These are phyloP conservation scores for Umbellularia californica DNA, from an alignment of 164 flowering plant genomes.

Conservation along the genomic window DNA sequence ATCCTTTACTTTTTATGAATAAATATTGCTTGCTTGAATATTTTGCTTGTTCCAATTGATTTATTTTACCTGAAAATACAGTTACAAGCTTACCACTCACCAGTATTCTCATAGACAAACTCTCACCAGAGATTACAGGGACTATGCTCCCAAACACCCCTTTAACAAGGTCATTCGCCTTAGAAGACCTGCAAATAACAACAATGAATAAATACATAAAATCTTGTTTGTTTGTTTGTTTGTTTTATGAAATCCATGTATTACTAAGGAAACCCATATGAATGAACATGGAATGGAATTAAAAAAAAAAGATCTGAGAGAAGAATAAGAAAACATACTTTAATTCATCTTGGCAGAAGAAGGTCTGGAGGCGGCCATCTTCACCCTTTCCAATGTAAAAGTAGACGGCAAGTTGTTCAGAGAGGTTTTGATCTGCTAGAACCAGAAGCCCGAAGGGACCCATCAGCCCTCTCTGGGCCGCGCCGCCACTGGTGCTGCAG, in stretches of 20 bases:
- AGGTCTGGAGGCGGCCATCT: conserved; percentile 49
- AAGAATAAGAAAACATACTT: conserved; percentile 33
- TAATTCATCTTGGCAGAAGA: conserved; percentile 69
- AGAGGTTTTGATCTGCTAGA: conserved; percentile 45
- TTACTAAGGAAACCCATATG: too few relatives aligned
- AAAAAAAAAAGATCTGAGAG: too few relatives aligned
- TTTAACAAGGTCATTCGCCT: conserved; percentile 57
- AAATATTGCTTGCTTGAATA: too few relatives aligned
- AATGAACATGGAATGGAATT: neutral
- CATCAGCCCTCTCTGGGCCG: conserved; percentile 51
- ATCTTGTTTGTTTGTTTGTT: too few relatives aligned
- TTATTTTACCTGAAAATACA: too few relatives aligned
- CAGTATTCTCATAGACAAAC: conserved; percentile 54
- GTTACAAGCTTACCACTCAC: conserved; percentile 28
- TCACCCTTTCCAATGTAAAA: conserved; percentile 61
- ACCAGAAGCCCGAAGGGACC: conserved; percentile 89
- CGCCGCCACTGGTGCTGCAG: conserved; percentile 56
- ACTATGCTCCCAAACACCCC: conserved; percentile 50
- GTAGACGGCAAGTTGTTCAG: conserved; percentile 75
- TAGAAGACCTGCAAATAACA: conserved; percentile 43
- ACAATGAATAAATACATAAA: too few relatives aligned
- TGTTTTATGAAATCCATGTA: too few relatives aligned
- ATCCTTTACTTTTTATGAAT: too few relatives aligned
- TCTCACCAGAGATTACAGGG: conserved; percentile 69
- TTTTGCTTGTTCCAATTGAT: too few relatives aligned